A percentile compares a stretch with the other conserved stretches of the same genome.
These are phyloP conservation scores for Saturnispora serradocipensis DNA, from an alignment of 805 yeast genomes.

Conservation along the genomic window DNA sequence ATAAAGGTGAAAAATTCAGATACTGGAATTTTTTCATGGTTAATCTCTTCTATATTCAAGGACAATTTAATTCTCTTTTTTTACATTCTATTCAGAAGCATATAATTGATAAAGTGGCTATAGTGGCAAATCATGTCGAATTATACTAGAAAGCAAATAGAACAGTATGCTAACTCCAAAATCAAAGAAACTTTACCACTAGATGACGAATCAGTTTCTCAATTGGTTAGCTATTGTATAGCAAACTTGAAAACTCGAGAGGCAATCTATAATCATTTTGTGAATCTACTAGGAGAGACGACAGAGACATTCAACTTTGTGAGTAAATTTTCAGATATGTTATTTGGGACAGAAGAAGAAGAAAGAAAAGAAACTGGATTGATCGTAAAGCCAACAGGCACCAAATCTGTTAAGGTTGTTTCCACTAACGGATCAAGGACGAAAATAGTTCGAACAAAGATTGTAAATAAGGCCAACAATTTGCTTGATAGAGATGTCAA, in stretches of 20 bases:
- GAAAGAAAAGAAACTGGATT: neutral
- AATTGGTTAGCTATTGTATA: constrained; percentile 46
- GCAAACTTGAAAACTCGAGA: constrained; percentile 35
- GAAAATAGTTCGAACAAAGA: constrained; percentile 9
- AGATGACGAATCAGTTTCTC: constrained; percentile 45
- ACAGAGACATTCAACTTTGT: constrained; percentile 43
- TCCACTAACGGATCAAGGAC: constrained; percentile 12
- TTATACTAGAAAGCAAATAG: constrained; percentile 19
- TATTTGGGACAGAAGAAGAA: constrained; percentile 23
- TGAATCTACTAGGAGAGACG: constrained; percentile 48
- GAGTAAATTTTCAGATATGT: constrained; percentile 33
- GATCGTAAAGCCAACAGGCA: constrained; percentile 2
- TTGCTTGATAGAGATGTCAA: constrained; percentile 1
- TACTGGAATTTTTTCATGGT: neutral
- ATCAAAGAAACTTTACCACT: constrained; percentile 39
- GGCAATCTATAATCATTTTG: constrained; percentile 43
- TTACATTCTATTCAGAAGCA: too few species aligned
- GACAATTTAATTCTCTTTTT: neutral
- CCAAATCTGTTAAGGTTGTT: constrained; percentile 13
- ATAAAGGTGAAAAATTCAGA: neutral
- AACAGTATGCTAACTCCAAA: constrained; percentile 16
- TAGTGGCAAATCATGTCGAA: constrained; percentile 6
- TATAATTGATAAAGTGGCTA: neutral
- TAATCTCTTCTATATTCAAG: neutral
- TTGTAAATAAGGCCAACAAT: constrained; percentile 3